Evolutionary conservation across 768 basidiomycete species (phyloP), one percentile per base, ranked within the genome.

Genomic region (Sarcodon aspratus): DNA sequence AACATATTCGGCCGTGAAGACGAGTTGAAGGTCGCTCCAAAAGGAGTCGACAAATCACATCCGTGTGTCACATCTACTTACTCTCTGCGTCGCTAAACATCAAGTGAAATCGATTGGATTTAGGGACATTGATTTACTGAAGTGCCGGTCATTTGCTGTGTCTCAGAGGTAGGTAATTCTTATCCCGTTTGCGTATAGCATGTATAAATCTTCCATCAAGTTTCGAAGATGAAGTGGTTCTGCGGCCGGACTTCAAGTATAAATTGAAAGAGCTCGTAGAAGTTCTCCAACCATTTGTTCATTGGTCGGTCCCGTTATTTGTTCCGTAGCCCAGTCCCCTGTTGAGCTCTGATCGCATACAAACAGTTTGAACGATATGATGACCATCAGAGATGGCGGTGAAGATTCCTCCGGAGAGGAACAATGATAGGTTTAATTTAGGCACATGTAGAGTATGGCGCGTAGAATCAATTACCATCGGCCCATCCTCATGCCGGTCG

Each of bases 41-140:
- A 96, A 59, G 94, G 92, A 0, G 67, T 95, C 8, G 76, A 78
- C 46, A 98, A 92, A 65, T 74, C 73, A 32, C 92, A 97, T 61
- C 71, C 72, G 86, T 88, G 48, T 13, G 73, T 57, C 9, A 21
- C 55, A 36, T 18, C 47, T 33, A 43, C 18, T 31, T 46, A 35
- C 36, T 40, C 13, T 54, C 8, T 12, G 55, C 12, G 15, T 31
- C 44, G 46, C 12, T 45, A 40, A 31, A 7, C 7, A 9, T 44
- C 35, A 35, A 31, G 17, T 48, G 33, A 31, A 44, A 35, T 13
- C 46, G 42, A 31, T 27, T 11, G 18, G 10, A 33, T 12, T 13
- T 51, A 87, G 84, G 63, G 91, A 97, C 60, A 97, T 99, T 54
- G 94, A 95, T 62, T 66, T 98, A 45, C 67, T 99, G 52, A 89